phyloP scores from a whole-genome alignment of 805 yeast species.

The Candida yuanshanica region DNA sequence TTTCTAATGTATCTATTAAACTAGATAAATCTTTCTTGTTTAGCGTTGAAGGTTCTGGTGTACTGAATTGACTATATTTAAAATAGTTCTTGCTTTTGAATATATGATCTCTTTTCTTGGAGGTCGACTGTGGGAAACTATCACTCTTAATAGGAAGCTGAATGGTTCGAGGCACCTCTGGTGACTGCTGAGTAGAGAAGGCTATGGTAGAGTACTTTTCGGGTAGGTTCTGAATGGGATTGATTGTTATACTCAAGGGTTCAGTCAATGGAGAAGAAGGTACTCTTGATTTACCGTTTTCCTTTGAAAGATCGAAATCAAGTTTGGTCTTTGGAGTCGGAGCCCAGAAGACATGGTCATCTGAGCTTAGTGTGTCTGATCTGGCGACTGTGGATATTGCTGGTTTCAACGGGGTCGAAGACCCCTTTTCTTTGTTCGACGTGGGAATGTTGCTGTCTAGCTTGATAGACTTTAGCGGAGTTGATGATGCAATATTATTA shows the following conservation, averaged over 20 bases:
- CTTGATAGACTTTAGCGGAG: conserved; percentile 7
- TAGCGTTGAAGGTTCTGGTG: conserved; percentile 1
- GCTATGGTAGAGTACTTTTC: conserved; percentile 15
- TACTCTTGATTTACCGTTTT: conserved; percentile 1
- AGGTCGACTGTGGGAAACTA: conserved; percentile 8
- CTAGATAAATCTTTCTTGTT: conserved; percentile 15
- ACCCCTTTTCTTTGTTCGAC: neutral
- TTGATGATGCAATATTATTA: conserved; percentile 3
- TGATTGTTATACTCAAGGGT: conserved; percentile 8
- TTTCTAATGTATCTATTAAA: conserved; percentile 12
- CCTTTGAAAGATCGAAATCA: conserved; percentile 1
- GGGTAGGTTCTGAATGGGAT: conserved; percentile 13
- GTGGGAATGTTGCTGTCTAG: conserved; percentile 5
- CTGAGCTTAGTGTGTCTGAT: conserved; percentile 16
- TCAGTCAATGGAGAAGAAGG: conserved; percentile 22
- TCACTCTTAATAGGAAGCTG: conserved; percentile 7
- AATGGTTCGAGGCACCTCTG: conserved; percentile 9
- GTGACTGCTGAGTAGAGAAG: conserved; percentile 13
- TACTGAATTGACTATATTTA: conserved; percentile 9
- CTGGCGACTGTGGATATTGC: neutral
- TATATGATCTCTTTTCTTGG: conserved; percentile 1
- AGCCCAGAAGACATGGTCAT: conserved; percentile 25
- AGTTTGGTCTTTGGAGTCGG: conserved; percentile 20
- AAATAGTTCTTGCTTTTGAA: conserved; percentile 1
- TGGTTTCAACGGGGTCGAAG: neutral